A percentile compares a stretch with the other conserved stretches of the same genome.
These are phyloP conservation scores for Gentiana macrophylla DNA, from an alignment of 257 asterid species.

Conservation along the genomic window DNA sequence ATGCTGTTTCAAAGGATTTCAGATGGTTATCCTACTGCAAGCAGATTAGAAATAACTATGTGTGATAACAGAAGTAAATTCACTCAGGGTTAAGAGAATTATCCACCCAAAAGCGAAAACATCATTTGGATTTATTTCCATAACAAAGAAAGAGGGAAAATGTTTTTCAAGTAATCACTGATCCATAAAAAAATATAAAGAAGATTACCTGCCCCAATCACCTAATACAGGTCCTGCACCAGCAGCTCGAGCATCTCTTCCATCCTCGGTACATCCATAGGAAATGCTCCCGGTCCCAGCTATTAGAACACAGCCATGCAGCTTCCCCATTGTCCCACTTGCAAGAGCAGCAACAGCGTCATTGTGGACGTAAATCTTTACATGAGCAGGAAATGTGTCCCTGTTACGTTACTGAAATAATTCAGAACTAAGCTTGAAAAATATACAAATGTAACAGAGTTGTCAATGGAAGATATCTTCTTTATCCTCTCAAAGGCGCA, in stretches of 20 bases:
- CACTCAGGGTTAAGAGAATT: no score
- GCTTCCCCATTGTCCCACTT: constrained; percentile 95
- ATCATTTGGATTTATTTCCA: not conserved
- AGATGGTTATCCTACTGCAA: no score
- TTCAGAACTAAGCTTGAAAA: constrained; percentile 14
- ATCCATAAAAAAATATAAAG: not conserved
- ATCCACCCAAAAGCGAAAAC: no score
- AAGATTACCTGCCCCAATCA: constrained; percentile 93
- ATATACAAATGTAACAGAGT: not conserved
- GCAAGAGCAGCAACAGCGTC: constrained; percentile 99
- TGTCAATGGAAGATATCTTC: not conserved
- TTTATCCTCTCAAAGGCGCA: not conserved
- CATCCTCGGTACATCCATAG: constrained; percentile 88
- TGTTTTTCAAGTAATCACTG: not conserved
- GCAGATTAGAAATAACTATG: no score
- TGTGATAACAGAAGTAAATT: no score
- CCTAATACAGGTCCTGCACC: constrained; percentile 98
- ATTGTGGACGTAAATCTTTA: constrained; percentile 63
- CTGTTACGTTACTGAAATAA: constrained; percentile 27
- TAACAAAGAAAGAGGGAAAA: not conserved
- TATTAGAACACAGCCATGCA: constrained; percentile 85
- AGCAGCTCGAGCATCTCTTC: constrained; percentile 91
- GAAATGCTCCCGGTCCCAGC: constrained; percentile 97
- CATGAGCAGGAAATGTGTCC: constrained; percentile 53
- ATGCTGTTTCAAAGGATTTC: no score